Evolutionary conservation across 75 land plant species (phyloP), one percentile per base, ranked within the genome.

Genomic region (Ceratopteris richardii): DNA sequence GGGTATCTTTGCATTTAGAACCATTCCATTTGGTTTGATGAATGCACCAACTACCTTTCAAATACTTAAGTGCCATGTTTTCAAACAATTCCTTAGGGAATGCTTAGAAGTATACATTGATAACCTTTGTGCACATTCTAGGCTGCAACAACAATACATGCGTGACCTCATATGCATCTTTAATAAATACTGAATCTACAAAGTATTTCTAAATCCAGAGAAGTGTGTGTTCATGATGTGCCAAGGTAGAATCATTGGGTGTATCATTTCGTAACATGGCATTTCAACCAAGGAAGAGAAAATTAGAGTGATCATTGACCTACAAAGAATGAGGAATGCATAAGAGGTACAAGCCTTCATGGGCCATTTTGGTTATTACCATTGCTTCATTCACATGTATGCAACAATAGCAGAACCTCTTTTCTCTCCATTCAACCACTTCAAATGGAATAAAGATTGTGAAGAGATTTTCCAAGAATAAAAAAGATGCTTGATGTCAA

Each of bases 11-110:
- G 51, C 31, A 10, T 58, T 57, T 10, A 0, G 11, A 33, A 25
- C 16, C 23, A 57, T 66, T 48, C 61, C 68, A 4, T 66, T 66
- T 39, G 61, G 68, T 6, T 24, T 66, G 13, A 24, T n/a, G n/a
- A 58, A 66, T 29, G 42, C 36, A n/a, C 53, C 29, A 1, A 14
- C 16, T 1, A 43, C 40, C 1, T 66, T 69, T 5, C 65, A 69
- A 55, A 41, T 64, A 3, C 50, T 24, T 0, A 62, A 55, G 60
- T 31, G 25, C 5, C 23, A 19, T 12, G 51, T 41, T 0, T 69
- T 69, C 42, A 52, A n/a, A 13, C 52, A 47, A 2, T 2, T 27
- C 11, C 20, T 69, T 1, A 3, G 40, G 10, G 56, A 41, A 0
- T 55, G 37, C 25, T 31, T 69, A 22, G 28, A 33, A 23, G 24